These are phyloP conservation scores for Lithocarpus polystachyus DNA, from an alignment of 306 rosid species.

Conservation along the genomic window DNA sequence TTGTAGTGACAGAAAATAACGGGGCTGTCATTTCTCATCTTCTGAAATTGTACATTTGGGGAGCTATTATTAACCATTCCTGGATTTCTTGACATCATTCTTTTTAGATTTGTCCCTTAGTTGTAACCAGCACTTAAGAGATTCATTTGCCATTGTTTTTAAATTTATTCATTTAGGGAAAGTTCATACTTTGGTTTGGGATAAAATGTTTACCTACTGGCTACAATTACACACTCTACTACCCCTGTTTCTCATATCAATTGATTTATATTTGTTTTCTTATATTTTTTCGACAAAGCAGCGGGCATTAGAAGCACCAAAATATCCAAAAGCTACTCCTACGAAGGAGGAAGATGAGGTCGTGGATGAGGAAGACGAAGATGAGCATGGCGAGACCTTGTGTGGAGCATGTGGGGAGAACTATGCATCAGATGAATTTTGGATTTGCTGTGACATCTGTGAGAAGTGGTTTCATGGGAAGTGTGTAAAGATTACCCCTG, in stretches of 20 bases:
- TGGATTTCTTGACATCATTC: not conserved
- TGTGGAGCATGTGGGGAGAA: constrained; percentile 92
- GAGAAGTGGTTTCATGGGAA: constrained; percentile 96
- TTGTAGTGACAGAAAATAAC: not conserved
- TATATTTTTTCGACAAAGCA: constrained; percentile 33
- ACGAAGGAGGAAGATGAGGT: constrained; percentile 67
- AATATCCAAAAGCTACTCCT: constrained; percentile 36
- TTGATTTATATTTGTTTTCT: constrained; percentile 16
- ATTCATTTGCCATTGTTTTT: not conserved
- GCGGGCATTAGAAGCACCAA: constrained; percentile 55
- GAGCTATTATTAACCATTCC: not conserved
- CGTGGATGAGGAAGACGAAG: constrained; percentile 71
- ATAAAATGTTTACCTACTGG: not conserved
- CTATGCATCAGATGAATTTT: constrained; percentile 80
- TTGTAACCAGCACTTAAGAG: not conserved
- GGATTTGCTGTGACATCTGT: constrained; percentile 93
- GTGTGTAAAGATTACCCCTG: constrained; percentile 92
- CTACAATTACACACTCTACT: not conserved
- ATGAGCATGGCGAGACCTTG: constrained; percentile 83
- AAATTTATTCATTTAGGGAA: not conserved
- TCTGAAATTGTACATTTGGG: not conserved
- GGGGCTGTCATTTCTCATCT: not conserved
- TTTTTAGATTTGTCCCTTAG: not conserved
- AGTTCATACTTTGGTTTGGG: not conserved
- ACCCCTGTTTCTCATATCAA: not conserved